Base-by-base conservation (phyloP, 176 grass and related monocot species). In the Dactylis glomerata region DNA sequence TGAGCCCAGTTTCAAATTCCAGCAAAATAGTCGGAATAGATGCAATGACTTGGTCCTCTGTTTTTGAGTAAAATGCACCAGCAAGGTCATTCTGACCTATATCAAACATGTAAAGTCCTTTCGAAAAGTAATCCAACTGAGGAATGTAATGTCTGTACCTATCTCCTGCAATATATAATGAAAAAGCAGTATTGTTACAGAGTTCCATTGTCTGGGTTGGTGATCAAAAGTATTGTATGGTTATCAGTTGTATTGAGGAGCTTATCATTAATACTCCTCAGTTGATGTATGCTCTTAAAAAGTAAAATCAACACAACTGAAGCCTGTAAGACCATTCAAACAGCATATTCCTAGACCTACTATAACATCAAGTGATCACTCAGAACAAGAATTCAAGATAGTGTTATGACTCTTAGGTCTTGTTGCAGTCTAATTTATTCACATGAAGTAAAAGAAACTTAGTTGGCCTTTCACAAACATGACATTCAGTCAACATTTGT, bases 41-140 rank as follows among this genome's bases (percentile, higher is more conserved):
- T 87, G 96, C 96, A 82, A 87, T 75, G 28, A 96, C 87, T 94
- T 94, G 91, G 50, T 99, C 93, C 78, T 99, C 96, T 68, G 91
- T 91, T 88, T 79, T 96, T 57, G 80, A 92, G 83, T 96, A 99
- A 78, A 99, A 99, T 78, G 80, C 42, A 79, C 91, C 96, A 68
- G 96, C 96, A 86, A 99, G 86, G 55, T 99, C 96, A 89, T 99
- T 99, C 85, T 99, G 96, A 42, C 96, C 96, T 73, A 99, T 94
- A 81, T 99, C 96, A 91, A 99, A 99, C 96, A 82, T 99, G 86
- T 99, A 99, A 11, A 99, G 88, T 44, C 86, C 96, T 71, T 92
- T 82, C 2, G 75, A 68, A 79, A 99, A 99, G 82, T 83, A 96
- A 92, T 99, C 81, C 38, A 19, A 37, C 44, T 91, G 78, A 84